Conservation (phyloP, 495 filamentous ascomycete species). For the Aspergillus conjunctus region DNA sequence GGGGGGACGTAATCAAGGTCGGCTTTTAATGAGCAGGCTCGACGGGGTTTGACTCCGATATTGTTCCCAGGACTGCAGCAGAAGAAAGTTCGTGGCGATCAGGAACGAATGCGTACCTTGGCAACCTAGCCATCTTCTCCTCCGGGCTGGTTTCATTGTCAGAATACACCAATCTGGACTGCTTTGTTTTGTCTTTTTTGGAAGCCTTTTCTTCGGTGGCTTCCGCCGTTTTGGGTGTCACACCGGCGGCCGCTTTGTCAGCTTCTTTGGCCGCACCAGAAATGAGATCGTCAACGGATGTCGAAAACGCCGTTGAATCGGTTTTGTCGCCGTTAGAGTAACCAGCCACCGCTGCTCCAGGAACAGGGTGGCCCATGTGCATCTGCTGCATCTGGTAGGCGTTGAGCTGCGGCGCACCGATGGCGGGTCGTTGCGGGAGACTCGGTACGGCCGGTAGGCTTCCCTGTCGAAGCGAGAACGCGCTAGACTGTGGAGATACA, state of each 20-base stretch:
- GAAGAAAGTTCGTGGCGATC: conserved; percentile 44
- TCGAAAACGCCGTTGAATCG: conserved; percentile 36
- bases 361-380: conserved; percentile 59
- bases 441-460: conserved; percentile 58
- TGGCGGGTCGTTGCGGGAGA: conserved; percentile 65
- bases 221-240: conserved; percentile 32
- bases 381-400: conserved; percentile 63
- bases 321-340: conserved; percentile 43
- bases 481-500: conserved; percentile 41
- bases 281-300: conserved; percentile 66
- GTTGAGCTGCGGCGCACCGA: conserved; percentile 58
- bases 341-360: conserved; percentile 30
- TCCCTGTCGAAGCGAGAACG: conserved; percentile 48
- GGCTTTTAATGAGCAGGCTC: conserved; percentile 37
- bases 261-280: conserved; percentile 41
- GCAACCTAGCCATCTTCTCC: conserved; percentile 79
- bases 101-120: conserved; percentile 73
- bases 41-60: conserved; percentile 41
- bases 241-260: conserved; percentile 33
- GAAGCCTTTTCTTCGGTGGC: conserved; percentile 54
- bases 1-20: neutral
- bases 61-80: conserved; percentile 37
- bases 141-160: conserved; percentile 80
- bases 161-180: conserved; percentile 71
- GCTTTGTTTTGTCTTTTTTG: conserved; percentile 71